Conservation (phyloP, 108 stramenopile genomes). For the Craspedostauros australis region DNA sequence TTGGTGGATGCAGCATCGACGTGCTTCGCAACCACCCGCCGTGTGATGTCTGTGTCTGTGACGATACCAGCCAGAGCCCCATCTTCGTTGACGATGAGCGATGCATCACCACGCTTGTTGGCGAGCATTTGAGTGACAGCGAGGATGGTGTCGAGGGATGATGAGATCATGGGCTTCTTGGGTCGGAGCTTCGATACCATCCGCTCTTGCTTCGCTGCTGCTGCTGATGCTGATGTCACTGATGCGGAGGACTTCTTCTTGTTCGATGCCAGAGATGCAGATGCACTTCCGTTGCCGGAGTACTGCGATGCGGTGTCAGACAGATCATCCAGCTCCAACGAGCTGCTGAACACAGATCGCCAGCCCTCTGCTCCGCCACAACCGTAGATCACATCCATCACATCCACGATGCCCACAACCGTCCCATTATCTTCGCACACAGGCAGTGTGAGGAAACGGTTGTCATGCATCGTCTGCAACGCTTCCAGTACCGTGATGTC, state of each 20-base stretch:
- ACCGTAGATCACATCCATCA: slow-evolving; percentile 90
- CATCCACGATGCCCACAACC: slow-evolving; percentile 91
- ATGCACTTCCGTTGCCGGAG: slow-evolving; percentile 1
- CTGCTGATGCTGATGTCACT: not conserved
- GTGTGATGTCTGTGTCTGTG: slow-evolving; percentile 80
- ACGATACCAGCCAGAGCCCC: slow-evolving; percentile 72
- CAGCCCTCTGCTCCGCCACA: slow-evolving; percentile 84
- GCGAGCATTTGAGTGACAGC: slow-evolving; percentile 56
- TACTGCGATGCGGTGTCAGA: slow-evolving; percentile 35
- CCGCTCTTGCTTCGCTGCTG: slow-evolving; percentile 12
- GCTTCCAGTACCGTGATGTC: slow-evolving; percentile 87
- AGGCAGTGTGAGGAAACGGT: slow-evolving; percentile 90
- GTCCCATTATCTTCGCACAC: slow-evolving; percentile 75
- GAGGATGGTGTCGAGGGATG: slow-evolving; percentile 30
- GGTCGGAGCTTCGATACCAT: slow-evolving; percentile 65
- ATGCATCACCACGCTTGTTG: slow-evolving; percentile 60
- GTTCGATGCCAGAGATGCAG: not conserved
- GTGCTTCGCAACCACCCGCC: slow-evolving; percentile 75
- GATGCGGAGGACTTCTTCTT: not conserved
- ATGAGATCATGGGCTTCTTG: slow-evolving; percentile 47
- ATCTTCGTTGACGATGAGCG: slow-evolving; percentile 44
- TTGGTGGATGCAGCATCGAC: slow-evolving; percentile 44
- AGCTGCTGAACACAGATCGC: slow-evolving; percentile 71
- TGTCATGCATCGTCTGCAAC: slow-evolving; percentile 88
- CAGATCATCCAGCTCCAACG: slow-evolving; percentile 62